These are phyloP conservation scores for Colletotrichum godetiae DNA, from an alignment of 2,329 filamentous ascomycete genomes.

Conservation along the genomic window DNA sequence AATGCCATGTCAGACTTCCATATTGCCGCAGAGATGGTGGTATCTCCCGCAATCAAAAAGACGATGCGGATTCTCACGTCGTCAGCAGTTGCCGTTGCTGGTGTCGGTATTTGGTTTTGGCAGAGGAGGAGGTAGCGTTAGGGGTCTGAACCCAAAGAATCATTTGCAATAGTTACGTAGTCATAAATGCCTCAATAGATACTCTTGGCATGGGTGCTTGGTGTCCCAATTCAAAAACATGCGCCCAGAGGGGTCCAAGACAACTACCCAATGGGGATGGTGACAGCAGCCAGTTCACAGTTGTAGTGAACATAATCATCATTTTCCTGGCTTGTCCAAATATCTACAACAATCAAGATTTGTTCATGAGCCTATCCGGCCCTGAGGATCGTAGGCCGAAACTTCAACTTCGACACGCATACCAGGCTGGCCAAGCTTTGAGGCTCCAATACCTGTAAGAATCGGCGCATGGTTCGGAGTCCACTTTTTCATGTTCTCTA, in stretches of 20 bases:
- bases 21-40: constrained; percentile 28
- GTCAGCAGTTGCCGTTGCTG: constrained; percentile 2
- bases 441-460: constrained; percentile 55
- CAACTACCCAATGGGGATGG: too few species aligned
- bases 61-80: constrained; percentile 21
- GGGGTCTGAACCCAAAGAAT: neutral
- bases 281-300: too few species aligned
- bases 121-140: neutral
- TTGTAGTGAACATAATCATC: too few species aligned
- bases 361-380: neutral
- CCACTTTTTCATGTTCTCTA: constrained; percentile 52
- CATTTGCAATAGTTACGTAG: neutral
- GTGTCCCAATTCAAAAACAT: too few species aligned
- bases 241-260: too few species aligned
- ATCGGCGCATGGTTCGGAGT: constrained; percentile 55
- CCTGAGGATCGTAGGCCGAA: constrained; percentile 39
- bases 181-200: neutral
- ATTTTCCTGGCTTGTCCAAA: too few species aligned
- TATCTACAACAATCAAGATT: too few species aligned
- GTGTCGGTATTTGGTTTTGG: constrained; percentile 23
- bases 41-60: constrained; percentile 28
- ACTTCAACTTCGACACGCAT: constrained; percentile 63
- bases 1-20: constrained; percentile 33
- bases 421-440: constrained; percentile 48
- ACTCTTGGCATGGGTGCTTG: neutral